Conservation (phyloP, 1,284 basidiomycete genomes). For the Neonothopanus nambi region DNA sequence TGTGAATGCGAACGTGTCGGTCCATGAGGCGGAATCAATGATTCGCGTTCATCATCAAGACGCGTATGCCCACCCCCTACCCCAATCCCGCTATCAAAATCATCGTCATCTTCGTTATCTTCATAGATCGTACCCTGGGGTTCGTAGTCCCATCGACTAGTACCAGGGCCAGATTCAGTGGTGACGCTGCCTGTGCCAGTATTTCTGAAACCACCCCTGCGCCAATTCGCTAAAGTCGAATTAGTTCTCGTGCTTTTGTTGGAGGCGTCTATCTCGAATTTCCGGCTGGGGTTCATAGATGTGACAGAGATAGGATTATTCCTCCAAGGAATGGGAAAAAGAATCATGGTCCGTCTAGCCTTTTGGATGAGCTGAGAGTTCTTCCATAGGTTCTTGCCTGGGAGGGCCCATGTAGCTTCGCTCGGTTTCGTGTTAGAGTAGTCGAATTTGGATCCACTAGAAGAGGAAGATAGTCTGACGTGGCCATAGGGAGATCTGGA, state of each 20-base stretch:
- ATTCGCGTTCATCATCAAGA: slow-evolving; percentile 13
- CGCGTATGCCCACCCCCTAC: background rate
- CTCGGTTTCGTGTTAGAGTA: background rate
- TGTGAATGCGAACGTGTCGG: background rate
- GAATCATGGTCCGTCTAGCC: background rate
- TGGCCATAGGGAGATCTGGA: slow-evolving; percentile 13
- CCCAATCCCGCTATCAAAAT: background rate
- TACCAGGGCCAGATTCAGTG: slow-evolving; percentile 5
- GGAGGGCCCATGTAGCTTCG: slow-evolving; percentile 12
- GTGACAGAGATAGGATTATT: slow-evolving; percentile 21
- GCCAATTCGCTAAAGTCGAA: slow-evolving; percentile 37
- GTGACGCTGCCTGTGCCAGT: slow-evolving; percentile 1
- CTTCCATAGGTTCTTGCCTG: slow-evolving; percentile 15
- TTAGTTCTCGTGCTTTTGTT: slow-evolving; percentile 35
- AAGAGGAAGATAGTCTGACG: slow-evolving; percentile 16
- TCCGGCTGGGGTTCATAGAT: slow-evolving; percentile 27
- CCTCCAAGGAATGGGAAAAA: slow-evolving; percentile 23
- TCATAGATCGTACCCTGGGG: slow-evolving; percentile 8
- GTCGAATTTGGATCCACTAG: background rate
- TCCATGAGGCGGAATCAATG: slow-evolving; percentile 10
- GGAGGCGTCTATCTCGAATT: slow-evolving; percentile 30
- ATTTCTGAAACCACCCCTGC: slow-evolving; percentile 13
- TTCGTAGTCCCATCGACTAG: slow-evolving; percentile 9
- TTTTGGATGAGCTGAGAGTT: slow-evolving; percentile 7
- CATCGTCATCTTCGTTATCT: slow-evolving; percentile 16